Evolutionary conservation across 1,284 basidiomycete genomes (phyloP).

Genomic region (Pseudomicrostroma phylloplanum): DNA sequence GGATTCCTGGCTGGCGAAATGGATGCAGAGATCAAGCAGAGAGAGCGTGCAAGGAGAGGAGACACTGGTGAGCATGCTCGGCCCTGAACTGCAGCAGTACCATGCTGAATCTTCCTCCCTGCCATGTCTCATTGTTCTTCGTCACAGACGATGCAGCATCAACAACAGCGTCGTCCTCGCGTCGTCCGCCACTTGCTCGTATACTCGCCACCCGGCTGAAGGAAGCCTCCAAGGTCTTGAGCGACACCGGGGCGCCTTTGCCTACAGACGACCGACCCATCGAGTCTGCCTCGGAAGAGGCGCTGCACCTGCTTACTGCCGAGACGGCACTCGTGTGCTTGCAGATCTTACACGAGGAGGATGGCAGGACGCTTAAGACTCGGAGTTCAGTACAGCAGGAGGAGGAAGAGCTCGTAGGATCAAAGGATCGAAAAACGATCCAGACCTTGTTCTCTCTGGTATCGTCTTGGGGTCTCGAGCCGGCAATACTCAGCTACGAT

Average conservation of each 20-base stretch:
- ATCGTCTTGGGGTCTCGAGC: conserved; percentile 7
- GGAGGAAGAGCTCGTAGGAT: neutral
- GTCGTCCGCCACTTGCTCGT: neutral
- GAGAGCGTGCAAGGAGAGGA: no score
- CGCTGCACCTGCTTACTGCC: neutral
- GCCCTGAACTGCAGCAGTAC: no score
- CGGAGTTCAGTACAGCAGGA: neutral
- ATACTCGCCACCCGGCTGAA: neutral
- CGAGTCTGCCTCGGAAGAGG: neutral
- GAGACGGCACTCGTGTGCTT: neutral
- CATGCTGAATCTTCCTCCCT: no score
- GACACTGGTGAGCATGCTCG: no score
- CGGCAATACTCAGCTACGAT: conserved; percentile 9
- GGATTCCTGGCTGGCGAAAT: no score
- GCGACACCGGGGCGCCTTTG: neutral
- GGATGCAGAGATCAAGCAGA: no score
- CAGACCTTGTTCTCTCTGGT: conserved; percentile 10
- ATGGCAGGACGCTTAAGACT: no score
- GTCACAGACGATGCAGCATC: no score
- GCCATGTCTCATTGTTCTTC: no score
- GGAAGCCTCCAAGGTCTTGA: neutral
- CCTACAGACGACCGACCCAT: neutral
- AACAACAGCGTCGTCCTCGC: neutral
- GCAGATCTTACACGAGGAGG: neutral
- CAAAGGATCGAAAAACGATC: conserved; percentile 10